Conservation (phyloP, 164 flowering plant species). For the Liriodendron chinense region DNA sequence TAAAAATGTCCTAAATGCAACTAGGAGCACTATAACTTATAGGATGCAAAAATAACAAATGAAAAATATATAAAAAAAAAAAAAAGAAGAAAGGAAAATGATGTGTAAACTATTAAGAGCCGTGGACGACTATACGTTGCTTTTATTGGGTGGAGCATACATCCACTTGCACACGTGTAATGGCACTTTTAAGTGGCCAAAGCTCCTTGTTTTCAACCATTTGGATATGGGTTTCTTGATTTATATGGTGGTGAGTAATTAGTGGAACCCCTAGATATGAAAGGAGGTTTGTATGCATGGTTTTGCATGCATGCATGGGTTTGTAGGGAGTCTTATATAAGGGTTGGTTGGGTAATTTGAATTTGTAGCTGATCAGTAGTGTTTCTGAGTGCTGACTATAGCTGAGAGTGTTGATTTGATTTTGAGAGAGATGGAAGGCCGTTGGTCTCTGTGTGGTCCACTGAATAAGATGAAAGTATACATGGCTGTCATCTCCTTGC, state of each 20-base stretch:
- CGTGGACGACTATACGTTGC: background rate
- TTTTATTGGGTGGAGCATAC: background rate
- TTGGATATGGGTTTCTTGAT: background rate
- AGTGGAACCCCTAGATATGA: slow-evolving; percentile 1
- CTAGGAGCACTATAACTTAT: no score
- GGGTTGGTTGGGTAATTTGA: background rate
- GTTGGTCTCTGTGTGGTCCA: background rate
- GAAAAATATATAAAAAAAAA: no score
- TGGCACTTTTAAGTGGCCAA: background rate
- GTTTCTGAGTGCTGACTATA: background rate
- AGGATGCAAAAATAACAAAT: background rate
- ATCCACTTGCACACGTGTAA: background rate
- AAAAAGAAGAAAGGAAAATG: no score
- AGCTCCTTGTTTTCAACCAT: background rate
- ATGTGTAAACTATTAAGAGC: background rate
- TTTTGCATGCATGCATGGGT: background rate
- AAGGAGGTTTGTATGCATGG: background rate
- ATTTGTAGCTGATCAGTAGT: background rate
- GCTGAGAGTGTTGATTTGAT: background rate
- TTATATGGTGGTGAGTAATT: background rate
- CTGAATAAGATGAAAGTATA: slow-evolving; percentile 50
- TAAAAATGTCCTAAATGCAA: no score
- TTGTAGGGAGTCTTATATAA: background rate
- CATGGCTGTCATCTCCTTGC: slow-evolving; percentile 69
- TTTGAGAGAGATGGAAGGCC: background rate